These are phyloP conservation scores for Neonectria neomacrospora DNA, from an alignment of 2,329 filamentous ascomycete genomes.

Conservation along the genomic window DNA sequence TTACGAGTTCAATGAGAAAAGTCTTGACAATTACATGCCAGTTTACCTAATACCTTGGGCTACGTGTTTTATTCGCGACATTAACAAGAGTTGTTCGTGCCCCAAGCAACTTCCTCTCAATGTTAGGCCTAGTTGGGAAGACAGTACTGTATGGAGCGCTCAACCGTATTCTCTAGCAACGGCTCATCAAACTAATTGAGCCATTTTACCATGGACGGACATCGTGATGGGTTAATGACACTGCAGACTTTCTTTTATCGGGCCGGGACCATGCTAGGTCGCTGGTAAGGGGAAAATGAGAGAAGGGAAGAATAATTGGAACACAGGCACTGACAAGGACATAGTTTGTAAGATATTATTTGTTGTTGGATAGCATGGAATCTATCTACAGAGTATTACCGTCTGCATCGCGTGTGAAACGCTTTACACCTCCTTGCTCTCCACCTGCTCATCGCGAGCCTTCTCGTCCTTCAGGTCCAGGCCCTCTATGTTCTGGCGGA, in stretches of 20 bases:
- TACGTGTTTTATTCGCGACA: too few species aligned
- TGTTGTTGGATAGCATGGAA: background rate
- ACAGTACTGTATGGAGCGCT: background rate
- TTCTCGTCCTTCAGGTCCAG: conserved; percentile 46
- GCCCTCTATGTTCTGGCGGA: conserved; percentile 45
- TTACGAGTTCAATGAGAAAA: background rate
- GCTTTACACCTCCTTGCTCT: conserved; percentile 27
- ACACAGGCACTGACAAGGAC: background rate
- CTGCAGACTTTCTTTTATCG: background rate
- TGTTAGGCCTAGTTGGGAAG: background rate
- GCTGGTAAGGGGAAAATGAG: background rate
- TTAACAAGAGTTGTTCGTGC: too few species aligned
- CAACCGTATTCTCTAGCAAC: background rate
- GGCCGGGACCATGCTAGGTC: background rate
- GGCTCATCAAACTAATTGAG: background rate
- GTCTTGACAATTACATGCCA: too few species aligned
- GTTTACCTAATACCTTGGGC: too few species aligned
- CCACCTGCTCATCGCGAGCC: conserved; percentile 41
- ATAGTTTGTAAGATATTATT: background rate
- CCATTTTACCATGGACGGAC: background rate
- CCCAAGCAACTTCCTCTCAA: too few species aligned
- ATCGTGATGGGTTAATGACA: background rate
- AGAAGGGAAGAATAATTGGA: background rate
- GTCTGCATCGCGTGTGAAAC: background rate
- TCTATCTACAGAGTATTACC: background rate